Evolutionary conservation across 2,329 filamentous ascomycete genomes (phyloP).

Genomic region (Madurella mycetomatis): DNA sequence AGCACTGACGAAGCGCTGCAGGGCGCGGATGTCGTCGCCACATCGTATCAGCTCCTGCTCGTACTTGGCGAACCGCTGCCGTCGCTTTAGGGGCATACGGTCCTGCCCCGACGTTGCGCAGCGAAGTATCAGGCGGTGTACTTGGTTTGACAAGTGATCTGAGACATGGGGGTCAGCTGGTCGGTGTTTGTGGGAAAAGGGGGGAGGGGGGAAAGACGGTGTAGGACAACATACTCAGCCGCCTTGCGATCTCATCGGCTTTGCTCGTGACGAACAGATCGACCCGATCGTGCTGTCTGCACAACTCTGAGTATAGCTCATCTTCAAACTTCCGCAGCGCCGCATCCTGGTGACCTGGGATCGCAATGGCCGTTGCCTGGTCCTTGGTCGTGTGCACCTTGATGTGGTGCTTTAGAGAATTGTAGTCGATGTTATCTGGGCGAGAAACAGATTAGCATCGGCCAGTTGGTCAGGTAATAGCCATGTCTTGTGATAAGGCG

Average conservation of each 20-base stretch:
- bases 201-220: not conserved
- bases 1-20: conserved; percentile 68
- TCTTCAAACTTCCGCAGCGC: conserved; percentile 62
- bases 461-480: not conserved
- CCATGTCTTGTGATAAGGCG: too few species aligned
- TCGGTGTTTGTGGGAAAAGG: not conserved
- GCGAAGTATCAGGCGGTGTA: conserved; percentile 45
- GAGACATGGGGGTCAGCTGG: conserved; percentile 22
- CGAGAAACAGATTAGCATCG: conserved; percentile 6
- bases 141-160: conserved; percentile 48
- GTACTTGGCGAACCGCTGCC: conserved; percentile 50
- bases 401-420: conserved; percentile 79
- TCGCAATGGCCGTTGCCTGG: conserved; percentile 65
- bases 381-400: conserved; percentile 71
- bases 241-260: conserved; percentile 68
- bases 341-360: conserved; percentile 64
- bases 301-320: conserved; percentile 66
- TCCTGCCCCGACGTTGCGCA: conserved; percentile 34
- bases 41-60: conserved; percentile 52
- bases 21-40: conserved; percentile 64
- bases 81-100: conserved; percentile 41
- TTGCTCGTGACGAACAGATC: conserved; percentile 77
- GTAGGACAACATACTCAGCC: conserved; percentile 52
- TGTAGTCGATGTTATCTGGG: conserved; percentile 82
- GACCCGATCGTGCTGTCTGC: conserved; percentile 70